Conservation (phyloP, 2,329 filamentous ascomycete genomes). For the Macrophomina tecta region DNA sequence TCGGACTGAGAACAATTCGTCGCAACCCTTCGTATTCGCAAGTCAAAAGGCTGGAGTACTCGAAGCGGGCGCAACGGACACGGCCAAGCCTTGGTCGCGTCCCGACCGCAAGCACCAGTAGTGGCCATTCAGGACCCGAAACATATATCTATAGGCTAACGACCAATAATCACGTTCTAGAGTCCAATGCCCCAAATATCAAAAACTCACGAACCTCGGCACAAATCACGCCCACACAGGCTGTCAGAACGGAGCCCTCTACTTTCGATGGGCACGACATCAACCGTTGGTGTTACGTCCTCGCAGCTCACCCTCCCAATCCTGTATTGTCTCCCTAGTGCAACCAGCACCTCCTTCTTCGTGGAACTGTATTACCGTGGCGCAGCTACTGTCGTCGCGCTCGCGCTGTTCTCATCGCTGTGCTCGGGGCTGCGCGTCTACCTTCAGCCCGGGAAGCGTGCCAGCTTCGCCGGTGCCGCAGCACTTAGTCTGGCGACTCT, state of each 20-base stretch:
- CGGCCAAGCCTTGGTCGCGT: no score
- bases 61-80: no score
- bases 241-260: not conserved
- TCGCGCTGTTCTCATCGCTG: not conserved
- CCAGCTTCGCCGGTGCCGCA: not conserved
- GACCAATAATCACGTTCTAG: not conserved
- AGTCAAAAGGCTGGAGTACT: no score
- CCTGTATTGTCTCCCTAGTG: not conserved
- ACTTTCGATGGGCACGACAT: not conserved
- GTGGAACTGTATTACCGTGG: not conserved
- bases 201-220: not conserved
- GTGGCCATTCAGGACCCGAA: no score
- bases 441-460: not conserved
- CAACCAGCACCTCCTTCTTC: not conserved
- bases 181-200: not conserved
- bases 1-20: no score
- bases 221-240: not conserved
- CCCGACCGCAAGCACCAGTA: no score
- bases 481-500: not conserved
- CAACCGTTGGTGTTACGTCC: not conserved
- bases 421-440: not conserved
- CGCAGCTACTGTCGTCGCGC: not conserved
- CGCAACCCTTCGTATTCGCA: no score
- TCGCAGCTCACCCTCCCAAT: conserved; percentile 11
- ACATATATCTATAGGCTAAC: no score